Evolutionary conservation across 148 eudicot genomes (phyloP).

Genomic region (Mesembryanthemum crystallinum): DNA sequence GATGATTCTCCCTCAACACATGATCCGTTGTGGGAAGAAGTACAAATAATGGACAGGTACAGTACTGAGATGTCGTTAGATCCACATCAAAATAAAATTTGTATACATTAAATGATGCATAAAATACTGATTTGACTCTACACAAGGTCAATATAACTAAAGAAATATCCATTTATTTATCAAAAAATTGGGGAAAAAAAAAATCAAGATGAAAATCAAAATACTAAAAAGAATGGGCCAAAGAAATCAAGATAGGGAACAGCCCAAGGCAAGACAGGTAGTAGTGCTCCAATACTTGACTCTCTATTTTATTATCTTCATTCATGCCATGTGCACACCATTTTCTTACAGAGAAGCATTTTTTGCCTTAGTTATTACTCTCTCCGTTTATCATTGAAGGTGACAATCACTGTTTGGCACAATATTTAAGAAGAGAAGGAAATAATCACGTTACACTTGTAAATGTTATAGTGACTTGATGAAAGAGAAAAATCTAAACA

Average conservation of each 20-base stretch:
- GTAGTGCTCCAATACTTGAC: background rate
- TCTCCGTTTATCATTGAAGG: too few species aligned
- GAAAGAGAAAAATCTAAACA: too few species aligned
- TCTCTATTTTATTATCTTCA: background rate
- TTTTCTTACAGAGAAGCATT: slow-evolving; percentile 2
- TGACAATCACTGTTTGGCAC: too few species aligned
- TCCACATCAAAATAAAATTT: background rate
- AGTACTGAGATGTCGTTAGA: background rate
- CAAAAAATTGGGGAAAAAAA: background rate
- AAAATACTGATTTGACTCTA: slow-evolving; percentile 5
- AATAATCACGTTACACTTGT: too few species aligned
- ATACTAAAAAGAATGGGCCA: background rate
- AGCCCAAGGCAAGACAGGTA: too few species aligned
- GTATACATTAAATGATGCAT: background rate
- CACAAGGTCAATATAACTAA: background rate
- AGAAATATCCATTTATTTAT: background rate
- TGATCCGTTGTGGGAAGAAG: too few species aligned
- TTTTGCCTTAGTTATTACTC: background rate
- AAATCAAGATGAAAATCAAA: background rate
- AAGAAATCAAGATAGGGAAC: background rate
- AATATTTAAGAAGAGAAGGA: too few species aligned
- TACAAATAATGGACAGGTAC: too few species aligned
- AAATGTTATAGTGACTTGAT: too few species aligned
- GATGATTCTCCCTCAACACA: too few species aligned
- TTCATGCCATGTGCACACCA: slow-evolving; percentile 16